Base-by-base conservation (phyloP, 345 rosid species). In the Microthlaspi erraticum region DNA sequence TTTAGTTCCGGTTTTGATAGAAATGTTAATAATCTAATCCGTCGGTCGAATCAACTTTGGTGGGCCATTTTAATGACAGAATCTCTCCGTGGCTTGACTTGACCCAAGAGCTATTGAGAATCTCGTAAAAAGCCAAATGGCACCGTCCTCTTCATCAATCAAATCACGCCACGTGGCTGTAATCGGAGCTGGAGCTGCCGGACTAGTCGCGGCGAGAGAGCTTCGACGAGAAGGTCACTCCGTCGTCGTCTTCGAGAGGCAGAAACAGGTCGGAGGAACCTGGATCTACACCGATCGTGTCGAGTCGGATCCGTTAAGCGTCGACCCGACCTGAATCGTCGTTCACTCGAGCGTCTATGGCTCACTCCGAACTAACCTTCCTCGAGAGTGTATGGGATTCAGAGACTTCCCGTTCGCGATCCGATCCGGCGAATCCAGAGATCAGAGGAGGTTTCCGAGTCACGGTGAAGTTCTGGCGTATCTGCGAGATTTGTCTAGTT, bases 141-240 rank as follows among this genome's bases (percentile, higher is more conserved):
- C 85, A 31, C 70, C 71, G 3, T 20, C 82, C 14, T 23, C 60
- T 13, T 32, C 54, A 29, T 34, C 84, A 60, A 43, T 66, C 29
- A 73, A 38, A 55, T 76, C 88, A 31, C 83, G 78, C 76, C 85
- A 80, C 66, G 98, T 93, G 62, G 97, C 94, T 0, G 87, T 93
- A 5, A 83, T 93, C 44, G 97, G 96, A 5, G 97, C 95, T 12
- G 97, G 97, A 37, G 88, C 92, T 7, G 87, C 98, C 32, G 97
- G 98, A 7, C 68, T 93, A 19, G 86, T 86, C 2, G 84, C 93
- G 0, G 89, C 95, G 33, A 72, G 85, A 0, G 97, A 93, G 87
- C 90, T 93, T n/a, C 83, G 80, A 0, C 85, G 87, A 0, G 96
- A 91, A 72, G 97, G 97, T 52, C 98, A 86, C 79, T 46, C 77